A percentile compares a stretch with the other conserved stretches of the same genome.
These are phyloP conservation scores for Elsinoe fawcettii DNA, from an alignment of 2,329 filamentous ascomycete species.

Conservation along the genomic window DNA sequence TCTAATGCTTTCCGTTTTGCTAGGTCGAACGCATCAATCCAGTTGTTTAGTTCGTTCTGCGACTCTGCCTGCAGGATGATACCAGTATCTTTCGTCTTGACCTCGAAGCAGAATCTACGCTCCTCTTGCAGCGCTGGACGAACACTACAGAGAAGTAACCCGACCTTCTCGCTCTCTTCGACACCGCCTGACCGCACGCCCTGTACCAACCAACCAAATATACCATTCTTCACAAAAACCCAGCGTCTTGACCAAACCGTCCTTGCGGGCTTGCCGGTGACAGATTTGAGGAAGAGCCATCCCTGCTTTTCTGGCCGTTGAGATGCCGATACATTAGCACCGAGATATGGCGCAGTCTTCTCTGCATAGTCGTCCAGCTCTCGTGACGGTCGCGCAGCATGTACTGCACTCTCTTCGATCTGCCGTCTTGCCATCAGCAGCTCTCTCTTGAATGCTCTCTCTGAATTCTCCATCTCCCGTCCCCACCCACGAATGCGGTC, in stretches of 20 bases:
- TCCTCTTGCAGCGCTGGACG: conserved; percentile 89
- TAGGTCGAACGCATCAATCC: conserved; percentile 87
- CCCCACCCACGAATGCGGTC: conserved; percentile 89
- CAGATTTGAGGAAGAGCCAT: conserved; percentile 77
- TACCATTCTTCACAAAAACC: conserved; percentile 93
- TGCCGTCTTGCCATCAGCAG: conserved; percentile 70
- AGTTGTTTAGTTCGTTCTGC: conserved; percentile 83
- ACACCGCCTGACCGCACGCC: conserved; percentile 73
- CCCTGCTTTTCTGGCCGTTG: conserved; percentile 80
- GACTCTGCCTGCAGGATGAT: conserved; percentile 89
- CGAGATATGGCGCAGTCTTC: conserved; percentile 82
- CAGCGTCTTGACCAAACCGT: conserved; percentile 86
- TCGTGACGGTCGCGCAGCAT: conserved; percentile 67
- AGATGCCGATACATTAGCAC: conserved; percentile 44
- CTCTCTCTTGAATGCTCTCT: conserved; percentile 74
- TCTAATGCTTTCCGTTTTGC: conserved; percentile 91
- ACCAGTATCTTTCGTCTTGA: conserved; percentile 93
- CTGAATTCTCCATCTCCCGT: conserved; percentile 86
- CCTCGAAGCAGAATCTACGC: conserved; percentile 91
- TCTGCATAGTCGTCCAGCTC: conserved; percentile 89
- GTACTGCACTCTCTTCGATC: conserved; percentile 69
- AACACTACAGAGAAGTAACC: conserved; percentile 86
- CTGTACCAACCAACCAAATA: conserved; percentile 90
- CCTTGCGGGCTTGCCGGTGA: conserved; percentile 80
- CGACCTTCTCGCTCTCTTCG: conserved; percentile 91